Evolutionary conservation across 148 eudicot species (phyloP), one percentile per base, ranked within the genome.

Genomic region (Rhododendron molle): DNA sequence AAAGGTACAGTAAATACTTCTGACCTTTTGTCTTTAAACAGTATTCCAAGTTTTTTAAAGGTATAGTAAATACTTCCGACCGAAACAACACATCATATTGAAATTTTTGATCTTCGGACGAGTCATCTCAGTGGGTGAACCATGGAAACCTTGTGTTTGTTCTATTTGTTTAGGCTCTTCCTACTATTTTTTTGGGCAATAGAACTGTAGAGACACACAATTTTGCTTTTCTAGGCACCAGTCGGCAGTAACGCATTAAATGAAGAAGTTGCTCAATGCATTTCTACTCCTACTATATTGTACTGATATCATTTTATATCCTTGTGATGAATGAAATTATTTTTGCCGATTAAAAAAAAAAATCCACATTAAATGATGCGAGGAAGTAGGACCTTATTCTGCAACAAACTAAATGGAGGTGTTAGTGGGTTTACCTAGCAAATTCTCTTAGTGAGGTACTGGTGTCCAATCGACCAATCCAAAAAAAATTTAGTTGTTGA

Each of bases 71-170:
- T n/a, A n/a, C n/a, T n/a, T n/a, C 32, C 4, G 0, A 28, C 36
- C 12, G 49, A 40, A 40, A 40, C 44, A 67, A 26, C 32, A 26
- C 73, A 28, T 67, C 73, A 67, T 12, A 26, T 52, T 52, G 56
- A 15, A 52, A 52, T 15, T 52, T 4, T 52, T 52, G 4, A 15
- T 52, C 50, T 15, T 52, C 20, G 0, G 56, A 52, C 60, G 56
- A 14, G 56, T 52, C 56, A 52, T 52, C 56, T 52, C 0, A 52
- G 56, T 52, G 56, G 56, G 18, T 92, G 81, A 91, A 84, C 87
- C n/a, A 84, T 80, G 90, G 91, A 32, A 71, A 71, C 30, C 15
- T 30, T 3, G 34, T 2, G 23, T 18, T 76, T 77, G n/a, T 36
- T 74, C 43, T 36, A 34, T 16, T 15, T 18, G 78, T 18, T 74